A percentile compares a stretch with the other conserved stretches of the same genome.
Conservation (phyloP, 305 asterid genomes). For the Fraxinus baroniana region DNA sequence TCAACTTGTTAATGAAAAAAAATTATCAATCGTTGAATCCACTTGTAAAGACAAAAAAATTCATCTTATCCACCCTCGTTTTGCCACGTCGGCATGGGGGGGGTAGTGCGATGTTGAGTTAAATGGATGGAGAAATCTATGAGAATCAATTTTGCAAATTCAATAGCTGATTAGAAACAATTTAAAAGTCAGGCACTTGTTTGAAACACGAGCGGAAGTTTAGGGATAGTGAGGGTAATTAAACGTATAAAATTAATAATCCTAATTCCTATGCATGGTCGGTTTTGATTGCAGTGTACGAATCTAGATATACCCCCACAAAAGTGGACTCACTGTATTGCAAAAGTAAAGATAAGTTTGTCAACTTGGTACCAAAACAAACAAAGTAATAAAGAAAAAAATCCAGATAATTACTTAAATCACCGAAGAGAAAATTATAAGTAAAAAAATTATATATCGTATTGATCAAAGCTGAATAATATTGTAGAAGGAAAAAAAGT, state of each 20-base stretch:
- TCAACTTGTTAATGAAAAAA: background rate
- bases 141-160: background rate
- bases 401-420: background rate
- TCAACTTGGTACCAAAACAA: background rate
- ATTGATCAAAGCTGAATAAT: background rate
- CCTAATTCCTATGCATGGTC: background rate
- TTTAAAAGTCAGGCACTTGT: background rate
- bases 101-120: background rate
- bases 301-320: background rate
- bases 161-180: background rate
- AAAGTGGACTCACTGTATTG: constrained; percentile 8
- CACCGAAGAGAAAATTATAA: background rate
- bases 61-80: background rate
- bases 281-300: background rate
- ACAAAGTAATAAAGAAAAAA: background rate
- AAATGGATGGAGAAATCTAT: background rate
- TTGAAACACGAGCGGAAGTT: background rate
- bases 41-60: background rate
- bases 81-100: background rate
- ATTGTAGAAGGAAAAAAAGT: background rate
- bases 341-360: background rate
- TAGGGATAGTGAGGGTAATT: background rate
- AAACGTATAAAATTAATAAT: background rate
- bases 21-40: background rate
- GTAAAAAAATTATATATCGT: background rate